Evolutionary conservation across 2,329 filamentous ascomycete genomes (phyloP).

Genomic region (Aspergillus sojae): DNA sequence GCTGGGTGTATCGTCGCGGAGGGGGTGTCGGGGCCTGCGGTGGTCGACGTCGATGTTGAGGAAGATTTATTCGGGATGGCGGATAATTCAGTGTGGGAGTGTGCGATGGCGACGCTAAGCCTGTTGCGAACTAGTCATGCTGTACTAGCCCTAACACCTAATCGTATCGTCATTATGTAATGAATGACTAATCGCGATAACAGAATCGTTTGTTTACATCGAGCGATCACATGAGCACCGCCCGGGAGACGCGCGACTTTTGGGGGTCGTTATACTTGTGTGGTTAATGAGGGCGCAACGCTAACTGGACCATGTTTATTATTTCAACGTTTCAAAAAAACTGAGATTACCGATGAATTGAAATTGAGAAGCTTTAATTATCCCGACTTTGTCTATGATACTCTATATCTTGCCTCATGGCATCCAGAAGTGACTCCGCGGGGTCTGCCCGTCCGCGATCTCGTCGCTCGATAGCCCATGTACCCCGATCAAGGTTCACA

Average conservation of each 20-base stretch:
- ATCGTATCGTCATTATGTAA: not conserved
- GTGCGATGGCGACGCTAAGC: conserved; percentile 36
- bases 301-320: not conserved
- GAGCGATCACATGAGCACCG: conserved; percentile 32
- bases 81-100: conserved; percentile 43
- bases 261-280: conserved; percentile 5
- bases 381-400: conserved; percentile 17
- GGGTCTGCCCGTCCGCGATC: conserved; percentile 43
- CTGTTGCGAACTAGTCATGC: conserved; percentile 28
- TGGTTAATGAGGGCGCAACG: not conserved
- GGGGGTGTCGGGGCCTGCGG: conserved; percentile 36
- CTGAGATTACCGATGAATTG: not conserved
- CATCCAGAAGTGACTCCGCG: conserved; percentile 38
- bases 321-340: not conserved
- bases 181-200: not conserved
- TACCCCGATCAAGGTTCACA: conserved; percentile 53
- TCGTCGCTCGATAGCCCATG: conserved; percentile 73
- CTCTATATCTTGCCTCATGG: conserved; percentile 28
- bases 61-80: conserved; percentile 41
- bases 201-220: conserved; percentile 45
- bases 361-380: not conserved
- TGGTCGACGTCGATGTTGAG: conserved; percentile 44
- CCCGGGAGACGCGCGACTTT: conserved; percentile 33
- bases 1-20: conserved; percentile 35
- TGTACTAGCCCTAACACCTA: conserved; percentile 43